Evolutionary conservation across 1,284 basidiomycete genomes (phyloP).

Genomic region (Ceratobasidium sp.): DNA sequence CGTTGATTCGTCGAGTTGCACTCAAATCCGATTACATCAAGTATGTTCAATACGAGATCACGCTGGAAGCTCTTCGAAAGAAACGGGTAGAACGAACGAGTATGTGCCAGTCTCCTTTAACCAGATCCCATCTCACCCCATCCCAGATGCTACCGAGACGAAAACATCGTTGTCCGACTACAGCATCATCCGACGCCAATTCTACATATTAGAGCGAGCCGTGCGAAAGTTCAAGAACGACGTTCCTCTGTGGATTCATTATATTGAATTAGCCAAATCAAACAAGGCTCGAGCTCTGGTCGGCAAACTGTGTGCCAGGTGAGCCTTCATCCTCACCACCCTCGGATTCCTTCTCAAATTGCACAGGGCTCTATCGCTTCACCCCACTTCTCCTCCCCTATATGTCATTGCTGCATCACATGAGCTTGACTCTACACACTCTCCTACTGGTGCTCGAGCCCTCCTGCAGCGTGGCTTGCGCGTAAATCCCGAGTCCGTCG

Average conservation of each 20-base stretch:
- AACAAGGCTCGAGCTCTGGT: constrained; percentile 85
- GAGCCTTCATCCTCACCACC: constrained; percentile 49
- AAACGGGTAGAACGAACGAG: constrained; percentile 79
- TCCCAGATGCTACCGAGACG: constrained; percentile 62
- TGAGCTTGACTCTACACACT: constrained; percentile 76
- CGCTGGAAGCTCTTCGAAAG: constrained; percentile 80
- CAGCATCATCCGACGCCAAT: constrained; percentile 82
- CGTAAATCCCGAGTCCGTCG: constrained; percentile 72
- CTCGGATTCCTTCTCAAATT: not conserved
- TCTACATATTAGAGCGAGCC: constrained; percentile 91
- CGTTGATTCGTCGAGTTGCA: constrained; percentile 83
- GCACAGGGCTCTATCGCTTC: constrained; percentile 82
- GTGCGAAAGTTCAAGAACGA: constrained; percentile 90
- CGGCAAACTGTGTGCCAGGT: constrained; percentile 80
- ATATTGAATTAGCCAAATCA: constrained; percentile 84
- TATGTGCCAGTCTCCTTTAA: constrained; percentile 57
- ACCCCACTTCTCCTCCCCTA: constrained; percentile 80
- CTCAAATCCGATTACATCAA: constrained; percentile 90
- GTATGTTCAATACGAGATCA: constrained; percentile 94
- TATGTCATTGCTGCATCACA: constrained; percentile 90
- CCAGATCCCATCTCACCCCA: not conserved
- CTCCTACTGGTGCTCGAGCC: constrained; percentile 83
- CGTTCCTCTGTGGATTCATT: constrained; percentile 87
- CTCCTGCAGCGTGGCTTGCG: constrained; percentile 88
- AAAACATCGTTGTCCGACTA: constrained; percentile 81